Evolutionary conservation across 2,329 filamentous ascomycete species (phyloP).

Genomic region (Chaetomium globosum): DNA sequence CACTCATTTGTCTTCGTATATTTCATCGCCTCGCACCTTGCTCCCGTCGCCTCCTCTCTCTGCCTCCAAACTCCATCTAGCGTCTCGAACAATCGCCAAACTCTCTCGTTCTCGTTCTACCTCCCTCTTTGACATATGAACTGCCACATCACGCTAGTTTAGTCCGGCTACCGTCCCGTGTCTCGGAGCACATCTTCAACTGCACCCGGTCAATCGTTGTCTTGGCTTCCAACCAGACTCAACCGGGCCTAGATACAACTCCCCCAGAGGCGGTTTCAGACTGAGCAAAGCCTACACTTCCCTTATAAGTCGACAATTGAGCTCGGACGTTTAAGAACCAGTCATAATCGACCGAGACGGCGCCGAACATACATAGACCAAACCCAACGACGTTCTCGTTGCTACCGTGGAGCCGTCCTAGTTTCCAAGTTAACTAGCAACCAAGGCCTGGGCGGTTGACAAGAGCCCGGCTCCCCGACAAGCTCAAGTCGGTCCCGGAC

Average conservation of each 20-base stretch:
- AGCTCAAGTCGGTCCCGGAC: background rate
- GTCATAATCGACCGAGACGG: background rate
- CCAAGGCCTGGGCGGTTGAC: background rate
- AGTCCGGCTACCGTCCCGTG: background rate
- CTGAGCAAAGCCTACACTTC: background rate
- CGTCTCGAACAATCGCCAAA: background rate
- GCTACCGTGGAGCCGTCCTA: background rate
- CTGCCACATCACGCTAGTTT: background rate
- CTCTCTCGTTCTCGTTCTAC: background rate
- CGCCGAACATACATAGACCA: constrained; percentile 1
- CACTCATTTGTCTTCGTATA: background rate
- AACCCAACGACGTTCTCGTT: background rate
- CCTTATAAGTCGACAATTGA: background rate
- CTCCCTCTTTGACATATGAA: background rate
- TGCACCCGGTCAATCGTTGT: background rate
- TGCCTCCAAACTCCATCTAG: background rate
- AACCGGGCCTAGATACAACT: background rate
- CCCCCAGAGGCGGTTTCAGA: background rate
- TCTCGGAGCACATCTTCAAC: constrained; percentile 4
- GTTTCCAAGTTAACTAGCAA: background rate
- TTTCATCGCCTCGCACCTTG: background rate
- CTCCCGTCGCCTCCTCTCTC: background rate
- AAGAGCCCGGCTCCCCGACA: background rate
- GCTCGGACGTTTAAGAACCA: background rate
- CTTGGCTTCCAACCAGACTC: background rate